A percentile compares a stretch with the other conserved stretches of the same genome.
Conservation (phyloP, 192 early-diverging fungal genomes). For the Gonapodya prolifera region DNA sequence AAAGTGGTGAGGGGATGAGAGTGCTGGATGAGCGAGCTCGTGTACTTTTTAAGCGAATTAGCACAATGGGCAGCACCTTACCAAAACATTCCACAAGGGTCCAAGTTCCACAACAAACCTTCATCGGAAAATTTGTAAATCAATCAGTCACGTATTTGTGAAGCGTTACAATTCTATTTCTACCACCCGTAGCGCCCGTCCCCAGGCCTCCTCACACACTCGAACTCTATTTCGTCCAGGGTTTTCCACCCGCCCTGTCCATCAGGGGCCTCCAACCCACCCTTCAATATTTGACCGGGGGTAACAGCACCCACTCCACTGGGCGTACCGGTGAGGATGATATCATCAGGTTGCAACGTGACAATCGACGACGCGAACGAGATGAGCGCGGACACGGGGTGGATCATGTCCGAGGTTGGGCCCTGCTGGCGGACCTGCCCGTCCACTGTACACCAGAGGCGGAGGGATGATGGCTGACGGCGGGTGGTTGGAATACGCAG, state of each 20-base stretch:
- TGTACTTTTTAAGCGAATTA: background rate
- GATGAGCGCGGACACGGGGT: constrained; percentile 54
- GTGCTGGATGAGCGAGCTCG: background rate
- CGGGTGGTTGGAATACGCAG: constrained; percentile 35
- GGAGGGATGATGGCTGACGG: constrained; percentile 57
- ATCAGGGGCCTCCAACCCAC: constrained; percentile 30
- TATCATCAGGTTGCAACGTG: constrained; percentile 79
- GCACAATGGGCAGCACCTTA: background rate
- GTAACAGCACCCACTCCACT: constrained; percentile 71
- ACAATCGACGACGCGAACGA: constrained; percentile 72
- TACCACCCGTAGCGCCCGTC: background rate
- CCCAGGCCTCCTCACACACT: background rate
- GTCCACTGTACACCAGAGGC: constrained; percentile 28
- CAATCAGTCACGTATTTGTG: background rate
- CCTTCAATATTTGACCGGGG: constrained; percentile 66
- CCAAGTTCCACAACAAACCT: too few species aligned
- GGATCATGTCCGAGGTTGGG: constrained; percentile 78
- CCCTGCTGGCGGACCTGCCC: constrained; percentile 69
- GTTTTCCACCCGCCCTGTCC: background rate
- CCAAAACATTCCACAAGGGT: background rate
- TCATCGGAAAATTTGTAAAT: background rate
- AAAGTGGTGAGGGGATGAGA: background rate
- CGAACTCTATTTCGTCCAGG: background rate
- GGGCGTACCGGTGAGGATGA: constrained; percentile 77
- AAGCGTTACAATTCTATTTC: background rate